Conservation (phyloP, 192 early-diverging fungal genomes). For the Coemansia sp. region DNA sequence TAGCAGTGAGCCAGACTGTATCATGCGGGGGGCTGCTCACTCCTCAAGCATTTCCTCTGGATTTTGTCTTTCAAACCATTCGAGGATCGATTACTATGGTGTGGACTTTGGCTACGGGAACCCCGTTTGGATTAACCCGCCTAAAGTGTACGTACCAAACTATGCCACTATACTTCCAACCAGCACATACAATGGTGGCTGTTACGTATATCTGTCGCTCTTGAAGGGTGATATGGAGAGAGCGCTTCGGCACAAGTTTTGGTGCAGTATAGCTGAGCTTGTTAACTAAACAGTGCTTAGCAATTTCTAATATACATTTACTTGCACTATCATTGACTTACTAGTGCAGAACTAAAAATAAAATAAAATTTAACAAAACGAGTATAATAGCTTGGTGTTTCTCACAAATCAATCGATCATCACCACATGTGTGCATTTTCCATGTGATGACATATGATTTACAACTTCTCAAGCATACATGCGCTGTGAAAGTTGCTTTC, state of each 20-base stretch:
- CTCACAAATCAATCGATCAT: neutral
- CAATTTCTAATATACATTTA: neutral
- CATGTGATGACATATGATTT: no score
- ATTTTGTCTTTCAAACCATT: constrained; percentile 22
- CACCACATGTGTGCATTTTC: no score
- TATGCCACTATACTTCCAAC: constrained; percentile 4
- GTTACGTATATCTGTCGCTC: neutral
- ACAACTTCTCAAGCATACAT: no score
- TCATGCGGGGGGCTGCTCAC: constrained; percentile 5
- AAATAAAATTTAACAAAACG: neutral
- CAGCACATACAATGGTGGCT: neutral
- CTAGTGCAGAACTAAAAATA: no score
- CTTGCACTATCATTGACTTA: neutral
- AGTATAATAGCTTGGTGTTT: no score
- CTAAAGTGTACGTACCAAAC: constrained; percentile 2
- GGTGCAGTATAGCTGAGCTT: neutral
- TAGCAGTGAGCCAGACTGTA: neutral
- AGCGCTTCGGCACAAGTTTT: neutral
- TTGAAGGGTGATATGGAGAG: neutral
- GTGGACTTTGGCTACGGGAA: constrained; percentile 26
- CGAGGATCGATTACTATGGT: constrained; percentile 17
- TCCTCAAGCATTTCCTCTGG: neutral
- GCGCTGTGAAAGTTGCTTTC: no score
- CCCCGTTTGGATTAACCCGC: constrained; percentile 22
- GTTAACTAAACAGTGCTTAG: neutral